These are phyloP conservation scores for Oryza longistaminata DNA, from an alignment of 176 grass and related monocot genomes.

Conservation along the genomic window DNA sequence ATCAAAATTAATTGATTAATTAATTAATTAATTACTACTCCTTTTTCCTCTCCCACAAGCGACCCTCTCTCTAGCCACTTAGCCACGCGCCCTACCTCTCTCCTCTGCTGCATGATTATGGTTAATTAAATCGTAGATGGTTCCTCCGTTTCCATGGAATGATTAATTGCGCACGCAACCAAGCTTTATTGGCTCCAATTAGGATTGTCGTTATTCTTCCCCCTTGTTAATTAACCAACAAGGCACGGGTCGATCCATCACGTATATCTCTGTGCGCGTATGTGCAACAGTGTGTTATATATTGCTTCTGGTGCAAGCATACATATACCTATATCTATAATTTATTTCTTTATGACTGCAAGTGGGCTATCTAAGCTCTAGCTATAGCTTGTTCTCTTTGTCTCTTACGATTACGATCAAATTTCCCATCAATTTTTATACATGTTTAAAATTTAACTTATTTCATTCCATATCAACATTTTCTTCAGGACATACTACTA, in stretches of 20 bases:
- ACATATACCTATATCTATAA: neutral
- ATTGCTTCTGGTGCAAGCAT: conserved; percentile 5
- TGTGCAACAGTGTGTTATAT: neutral
- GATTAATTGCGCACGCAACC: conserved; percentile 36
- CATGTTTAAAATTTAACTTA: neutral
- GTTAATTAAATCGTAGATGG: neutral
- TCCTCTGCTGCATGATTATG: neutral
- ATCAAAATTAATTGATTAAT: neutral
- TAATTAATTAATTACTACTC: conserved; percentile 1
- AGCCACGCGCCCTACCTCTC: neutral
- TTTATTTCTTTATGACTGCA: neutral
- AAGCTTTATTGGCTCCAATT: neutral
- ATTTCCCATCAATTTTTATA: neutral
- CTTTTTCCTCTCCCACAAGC: conserved; percentile 30
- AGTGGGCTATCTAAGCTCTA: neutral
- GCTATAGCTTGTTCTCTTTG: neutral
- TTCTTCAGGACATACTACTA: neutral
- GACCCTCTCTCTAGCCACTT: neutral
- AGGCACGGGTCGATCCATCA: neutral
- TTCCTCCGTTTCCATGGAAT: conserved; percentile 12
- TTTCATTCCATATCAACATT: neutral
- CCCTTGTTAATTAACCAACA: conserved; percentile 1
- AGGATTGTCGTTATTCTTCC: neutral
- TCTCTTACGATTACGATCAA: neutral
- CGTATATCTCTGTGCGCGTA: neutral